These are phyloP conservation scores for Apiospora sp. DNA, from an alignment of 2,329 filamentous ascomycete species.

Conservation along the genomic window DNA sequence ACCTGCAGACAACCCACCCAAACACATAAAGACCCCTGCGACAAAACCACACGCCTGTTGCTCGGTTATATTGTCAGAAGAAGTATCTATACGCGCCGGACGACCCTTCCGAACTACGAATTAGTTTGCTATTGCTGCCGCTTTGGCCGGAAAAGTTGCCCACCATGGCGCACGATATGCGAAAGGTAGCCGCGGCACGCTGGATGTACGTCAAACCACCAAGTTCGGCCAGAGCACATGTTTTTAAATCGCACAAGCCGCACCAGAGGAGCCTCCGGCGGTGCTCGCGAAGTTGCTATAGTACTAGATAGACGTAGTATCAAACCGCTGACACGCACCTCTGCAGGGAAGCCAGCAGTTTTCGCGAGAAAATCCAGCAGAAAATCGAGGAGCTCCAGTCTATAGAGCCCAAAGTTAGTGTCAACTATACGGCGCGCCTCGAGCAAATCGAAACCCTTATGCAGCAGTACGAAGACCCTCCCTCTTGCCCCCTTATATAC, in stretches of 20 bases:
- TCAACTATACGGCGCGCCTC: constrained; percentile 41
- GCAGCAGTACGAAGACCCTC: constrained; percentile 39
- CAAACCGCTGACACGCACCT: constrained; percentile 15
- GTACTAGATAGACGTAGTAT: neutral
- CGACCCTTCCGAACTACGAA: neutral
- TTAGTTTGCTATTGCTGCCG: constrained; percentile 31
- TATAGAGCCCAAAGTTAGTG: constrained; percentile 20
- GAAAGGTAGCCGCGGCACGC: constrained; percentile 37
- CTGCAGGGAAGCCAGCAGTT: constrained; percentile 34
- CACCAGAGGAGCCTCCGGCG: neutral
- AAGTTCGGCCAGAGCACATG: neutral
- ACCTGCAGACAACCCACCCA: constrained; percentile 25
- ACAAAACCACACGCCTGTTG: neutral
- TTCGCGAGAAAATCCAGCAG: constrained; percentile 38
- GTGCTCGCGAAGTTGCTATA: neutral
- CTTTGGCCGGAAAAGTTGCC: neutral
- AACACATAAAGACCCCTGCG: constrained; percentile 1
- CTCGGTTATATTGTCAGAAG: neutral
- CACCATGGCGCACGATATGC: constrained; percentile 33
- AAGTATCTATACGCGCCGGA: constrained; percentile 5
- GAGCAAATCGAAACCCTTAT: constrained; percentile 42
- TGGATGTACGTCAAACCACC: constrained; percentile 39
- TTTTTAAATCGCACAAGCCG: neutral
- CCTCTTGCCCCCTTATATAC: neutral
- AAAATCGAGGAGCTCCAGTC: constrained; percentile 38